Percentiles rank a stretch among this genome's conserved stretches.
These are phyloP conservation scores for Lactarius pseudohatsudake DNA, from an alignment of 768 basidiomycete genomes.

Conservation along the genomic window DNA sequence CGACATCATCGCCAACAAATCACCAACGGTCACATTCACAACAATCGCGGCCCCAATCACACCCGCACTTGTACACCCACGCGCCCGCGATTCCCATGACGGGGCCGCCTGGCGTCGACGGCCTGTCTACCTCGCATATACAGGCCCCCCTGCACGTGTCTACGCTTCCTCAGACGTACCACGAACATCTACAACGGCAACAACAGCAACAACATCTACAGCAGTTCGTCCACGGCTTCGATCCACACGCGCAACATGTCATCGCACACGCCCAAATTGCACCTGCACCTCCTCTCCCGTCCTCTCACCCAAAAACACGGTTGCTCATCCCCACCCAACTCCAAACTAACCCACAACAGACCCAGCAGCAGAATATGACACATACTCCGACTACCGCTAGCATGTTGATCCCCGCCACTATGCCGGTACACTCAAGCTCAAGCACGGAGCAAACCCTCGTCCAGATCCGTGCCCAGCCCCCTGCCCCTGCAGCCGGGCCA, in stretches of 20 bases:
- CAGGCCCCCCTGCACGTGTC: conserved; percentile 12
- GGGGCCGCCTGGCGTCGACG: not conserved
- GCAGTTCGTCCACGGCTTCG: not conserved
- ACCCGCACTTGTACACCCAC: not conserved
- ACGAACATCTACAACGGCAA: conserved; percentile 8
- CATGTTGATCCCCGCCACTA: not conserved
- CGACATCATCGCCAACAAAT: conserved; percentile 6
- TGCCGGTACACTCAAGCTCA: not conserved
- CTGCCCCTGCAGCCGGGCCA: not conserved
- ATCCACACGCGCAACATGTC: conserved; percentile 7
- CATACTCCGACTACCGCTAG: conserved; percentile 9
- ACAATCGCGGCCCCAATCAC: not conserved
- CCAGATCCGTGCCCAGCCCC: not conserved
- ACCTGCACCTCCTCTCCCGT: conserved; percentile 1
- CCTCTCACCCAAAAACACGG: not conserved
- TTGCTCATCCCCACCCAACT: not conserved
- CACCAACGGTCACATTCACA: conserved; percentile 6
- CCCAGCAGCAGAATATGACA: conserved; percentile 7
- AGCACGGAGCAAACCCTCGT: not conserved
- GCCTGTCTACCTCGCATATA: conserved; percentile 2
- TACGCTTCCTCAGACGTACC: not conserved
- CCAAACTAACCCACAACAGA: not conserved
- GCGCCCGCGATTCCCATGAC: not conserved
- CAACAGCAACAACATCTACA: not conserved
- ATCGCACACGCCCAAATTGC: conserved; percentile 15